Conservation (phyloP, 495 filamentous ascomycete genomes). For the Daldinia loculata region DNA sequence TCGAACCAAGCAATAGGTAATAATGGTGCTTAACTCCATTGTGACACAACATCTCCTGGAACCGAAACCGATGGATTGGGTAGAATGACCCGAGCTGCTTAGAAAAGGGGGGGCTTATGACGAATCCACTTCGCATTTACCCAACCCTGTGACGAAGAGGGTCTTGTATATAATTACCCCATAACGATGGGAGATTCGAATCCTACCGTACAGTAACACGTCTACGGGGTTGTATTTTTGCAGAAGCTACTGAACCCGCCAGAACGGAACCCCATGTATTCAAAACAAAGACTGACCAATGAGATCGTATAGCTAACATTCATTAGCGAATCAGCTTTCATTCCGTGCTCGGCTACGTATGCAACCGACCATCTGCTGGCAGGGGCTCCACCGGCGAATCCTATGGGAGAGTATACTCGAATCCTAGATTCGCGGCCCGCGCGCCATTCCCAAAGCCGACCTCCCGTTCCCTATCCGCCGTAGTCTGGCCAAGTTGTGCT, state of each 20-base stretch:
- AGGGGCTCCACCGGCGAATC: conserved; percentile 23
- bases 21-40: neutral
- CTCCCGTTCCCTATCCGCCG: conserved; percentile 7
- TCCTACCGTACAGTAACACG: conserved; percentile 21
- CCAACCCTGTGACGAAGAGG: conserved; percentile 7
- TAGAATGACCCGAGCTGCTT: neutral
- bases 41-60: conserved; percentile 1
- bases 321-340: conserved; percentile 26
- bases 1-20: neutral
- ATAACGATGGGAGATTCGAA: conserved; percentile 10
- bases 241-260: conserved; percentile 47
- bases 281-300: conserved; percentile 22
- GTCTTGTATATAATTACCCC: conserved; percentile 11
- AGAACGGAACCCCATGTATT: conserved; percentile 44
- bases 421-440: conserved; percentile 8
- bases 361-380: conserved; percentile 31
- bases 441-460: conserved; percentile 12
- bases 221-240: conserved; percentile 26
- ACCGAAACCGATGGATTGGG: conserved; percentile 6
- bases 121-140: conserved; percentile 8
- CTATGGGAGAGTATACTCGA: conserved; percentile 13
- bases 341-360: conserved; percentile 26
- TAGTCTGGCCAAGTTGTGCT: conserved; percentile 10
- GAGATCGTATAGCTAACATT: neutral
- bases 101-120: conserved; percentile 3